A percentile compares a stretch with the other conserved stretches of the same genome.
Conservation (phyloP, 2,329 filamentous ascomycete species). For the Aspergillus sp. region DNA sequence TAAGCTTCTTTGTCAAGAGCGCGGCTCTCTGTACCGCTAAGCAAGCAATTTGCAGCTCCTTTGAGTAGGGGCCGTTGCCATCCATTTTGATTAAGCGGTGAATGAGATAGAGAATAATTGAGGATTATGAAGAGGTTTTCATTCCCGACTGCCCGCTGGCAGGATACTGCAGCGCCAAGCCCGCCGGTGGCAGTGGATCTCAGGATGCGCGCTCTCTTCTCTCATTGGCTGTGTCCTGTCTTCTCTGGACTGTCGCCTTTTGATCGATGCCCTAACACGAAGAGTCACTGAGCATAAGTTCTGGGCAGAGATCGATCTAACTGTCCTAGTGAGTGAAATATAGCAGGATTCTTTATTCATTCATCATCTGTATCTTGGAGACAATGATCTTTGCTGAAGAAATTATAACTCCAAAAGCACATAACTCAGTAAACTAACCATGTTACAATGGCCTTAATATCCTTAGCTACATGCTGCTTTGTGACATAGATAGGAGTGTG, state of each 20-base stretch:
- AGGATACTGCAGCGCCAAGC: neutral
- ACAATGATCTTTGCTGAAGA: too few relatives aligned
- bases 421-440: too few relatives aligned
- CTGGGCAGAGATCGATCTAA: neutral
- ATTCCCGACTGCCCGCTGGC: neutral
- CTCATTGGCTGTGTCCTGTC: neutral
- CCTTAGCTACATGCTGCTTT: too few relatives aligned
- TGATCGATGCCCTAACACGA: neutral
- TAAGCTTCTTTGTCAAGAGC: conserved; percentile 57
- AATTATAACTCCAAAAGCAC: too few relatives aligned
- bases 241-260: neutral
- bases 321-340: neutral
- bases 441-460: too few relatives aligned
- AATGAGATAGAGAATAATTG: neutral
- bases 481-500: too few relatives aligned
- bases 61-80: conserved; percentile 27
- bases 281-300: too few relatives aligned
- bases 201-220: neutral
- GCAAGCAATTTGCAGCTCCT: conserved; percentile 38
- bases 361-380: too few relatives aligned
- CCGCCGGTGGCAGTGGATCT: neutral
- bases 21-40: conserved; percentile 57
- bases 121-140: neutral
- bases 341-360: too few relatives aligned
- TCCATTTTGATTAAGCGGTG: conserved; percentile 22